phyloP scores from a whole-genome alignment of 768 basidiomycete genomes.

The Calvatia gigantea region DNA sequence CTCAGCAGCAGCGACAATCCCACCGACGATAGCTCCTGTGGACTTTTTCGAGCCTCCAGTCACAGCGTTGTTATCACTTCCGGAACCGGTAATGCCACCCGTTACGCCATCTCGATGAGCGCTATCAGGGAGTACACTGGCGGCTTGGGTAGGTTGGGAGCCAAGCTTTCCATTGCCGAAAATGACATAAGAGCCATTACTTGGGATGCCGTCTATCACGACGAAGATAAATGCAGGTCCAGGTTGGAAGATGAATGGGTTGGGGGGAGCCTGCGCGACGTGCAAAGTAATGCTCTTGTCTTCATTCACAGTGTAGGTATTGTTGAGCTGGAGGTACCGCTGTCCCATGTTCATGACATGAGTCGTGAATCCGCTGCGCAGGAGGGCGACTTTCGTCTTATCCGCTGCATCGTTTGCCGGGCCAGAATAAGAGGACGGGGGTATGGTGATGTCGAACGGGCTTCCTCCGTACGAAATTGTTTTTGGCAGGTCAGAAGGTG shows the following conservation, averaged over 20 bases:
- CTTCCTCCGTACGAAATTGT: constrained; percentile 74
- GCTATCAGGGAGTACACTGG: constrained; percentile 30
- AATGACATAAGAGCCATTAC: constrained; percentile 67
- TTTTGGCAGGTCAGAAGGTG: constrained; percentile 51
- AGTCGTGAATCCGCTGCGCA: constrained; percentile 72
- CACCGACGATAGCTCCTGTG: constrained; percentile 2
- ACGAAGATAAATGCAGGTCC: constrained; percentile 71
- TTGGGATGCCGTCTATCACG: constrained; percentile 75
- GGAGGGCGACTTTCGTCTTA: constrained; percentile 49
- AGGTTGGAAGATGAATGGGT: constrained; percentile 66
- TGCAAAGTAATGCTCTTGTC: constrained; percentile 55
- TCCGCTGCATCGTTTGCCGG: constrained; percentile 47
- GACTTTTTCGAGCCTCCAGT: neutral
- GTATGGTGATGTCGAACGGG: constrained; percentile 62
- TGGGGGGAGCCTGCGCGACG: constrained; percentile 70
- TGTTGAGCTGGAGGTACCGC: constrained; percentile 63
- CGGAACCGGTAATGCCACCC: neutral
- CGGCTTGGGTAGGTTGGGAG: constrained; percentile 38
- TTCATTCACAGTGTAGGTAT: constrained; percentile 52
- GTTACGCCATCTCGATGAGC: neutral
- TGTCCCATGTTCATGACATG: constrained; percentile 80
- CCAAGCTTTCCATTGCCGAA: constrained; percentile 71
- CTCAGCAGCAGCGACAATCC: constrained; percentile 9
- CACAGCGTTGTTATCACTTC: no score
- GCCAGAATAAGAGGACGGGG: constrained; percentile 45